Evolutionary conservation across 352 stramenopile species (phyloP), one percentile per base, ranked within the genome.

Genomic region (Pythium phragmiticola): DNA sequence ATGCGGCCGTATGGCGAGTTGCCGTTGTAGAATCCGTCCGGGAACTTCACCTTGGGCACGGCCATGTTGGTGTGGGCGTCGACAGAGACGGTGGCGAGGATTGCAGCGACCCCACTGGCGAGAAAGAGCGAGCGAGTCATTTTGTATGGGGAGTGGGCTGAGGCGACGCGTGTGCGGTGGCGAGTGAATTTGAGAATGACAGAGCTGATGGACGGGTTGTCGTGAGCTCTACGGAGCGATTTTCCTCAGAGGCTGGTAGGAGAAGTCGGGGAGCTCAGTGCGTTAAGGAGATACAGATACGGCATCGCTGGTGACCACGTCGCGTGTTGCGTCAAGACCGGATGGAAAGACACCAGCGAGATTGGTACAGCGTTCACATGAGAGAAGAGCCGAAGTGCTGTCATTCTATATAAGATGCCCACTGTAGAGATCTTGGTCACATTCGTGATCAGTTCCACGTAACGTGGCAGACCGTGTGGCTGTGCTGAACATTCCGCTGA

Each of bases 51-150:
- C 39, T 11, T 23, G 19, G 60, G 60, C 13, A 42, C 42, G 19
- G 26, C 28, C 60, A 66, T 60, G 60, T 60, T 66, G 60, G 60
- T 60, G 60, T 66, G 60, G 30, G 60, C 60, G 13, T 66, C 63
- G 17, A 66, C 48, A 33, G 57, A 51, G 14, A 59, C 64, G 7
- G 7, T 13, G 52, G 61, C 14, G 30, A 57, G 16, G 13, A 60
- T 46, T 14, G 41, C 41, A 21, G 41, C 41, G 41, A 46, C 7
- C 3, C 6, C 14, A 21, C 14, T 17, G 45, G 21, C 45, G 45
- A 30, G 3, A 50, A 30, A 2, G 13, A 30, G 19, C 45, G 45
- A 50, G 45, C n/a, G 45, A 5, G 7, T 13, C 45, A 50, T 50
- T 39, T 9, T 39, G 34, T 3, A 30, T 30, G 26, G 3, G 34